Evolutionary conservation across 1,284 basidiomycete genomes (phyloP).

Genomic region (Volvariella surrecta): DNA sequence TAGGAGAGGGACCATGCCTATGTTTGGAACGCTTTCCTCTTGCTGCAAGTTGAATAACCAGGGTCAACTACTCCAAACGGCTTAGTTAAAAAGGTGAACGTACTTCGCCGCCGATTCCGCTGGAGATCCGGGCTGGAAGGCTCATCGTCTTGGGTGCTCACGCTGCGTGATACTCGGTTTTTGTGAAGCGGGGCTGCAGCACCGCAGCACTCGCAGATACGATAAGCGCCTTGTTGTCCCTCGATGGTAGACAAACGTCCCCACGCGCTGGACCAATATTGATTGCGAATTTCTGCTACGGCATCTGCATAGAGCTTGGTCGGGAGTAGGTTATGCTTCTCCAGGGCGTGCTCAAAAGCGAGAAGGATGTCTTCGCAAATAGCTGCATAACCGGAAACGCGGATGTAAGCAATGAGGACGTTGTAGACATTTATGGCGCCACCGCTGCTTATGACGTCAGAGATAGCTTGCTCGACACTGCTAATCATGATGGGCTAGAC

Average conservation of each 20-base stretch:
- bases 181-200: slow-evolving; percentile 6
- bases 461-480: slow-evolving; percentile 16
- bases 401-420: slow-evolving; percentile 14
- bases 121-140: not conserved
- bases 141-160: not conserved
- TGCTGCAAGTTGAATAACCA: not conserved
- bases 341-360: slow-evolving; percentile 17
- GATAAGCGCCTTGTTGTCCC: slow-evolving; percentile 10
- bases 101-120: not conserved
- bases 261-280: slow-evolving; percentile 17
- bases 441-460: slow-evolving; percentile 8
- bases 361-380: slow-evolving; percentile 11
- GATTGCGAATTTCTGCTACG: slow-evolving; percentile 13
- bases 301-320: slow-evolving; percentile 7
- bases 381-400: slow-evolving; percentile 14
- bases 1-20: too few relatives aligned
- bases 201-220: slow-evolving; percentile 15
- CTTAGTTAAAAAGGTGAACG: not conserved
- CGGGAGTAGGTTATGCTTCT: slow-evolving; percentile 13
- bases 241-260: slow-evolving; percentile 9
- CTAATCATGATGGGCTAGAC: slow-evolving; percentile 1
- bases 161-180: slow-evolving; percentile 1
- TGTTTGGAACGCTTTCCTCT: not conserved
- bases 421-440: slow-evolving; percentile 13
- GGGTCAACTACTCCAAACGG: not conserved